phyloP scores from a whole-genome alignment of 352 stramenopile genomes.

The Phytophthora constricta region DNA sequence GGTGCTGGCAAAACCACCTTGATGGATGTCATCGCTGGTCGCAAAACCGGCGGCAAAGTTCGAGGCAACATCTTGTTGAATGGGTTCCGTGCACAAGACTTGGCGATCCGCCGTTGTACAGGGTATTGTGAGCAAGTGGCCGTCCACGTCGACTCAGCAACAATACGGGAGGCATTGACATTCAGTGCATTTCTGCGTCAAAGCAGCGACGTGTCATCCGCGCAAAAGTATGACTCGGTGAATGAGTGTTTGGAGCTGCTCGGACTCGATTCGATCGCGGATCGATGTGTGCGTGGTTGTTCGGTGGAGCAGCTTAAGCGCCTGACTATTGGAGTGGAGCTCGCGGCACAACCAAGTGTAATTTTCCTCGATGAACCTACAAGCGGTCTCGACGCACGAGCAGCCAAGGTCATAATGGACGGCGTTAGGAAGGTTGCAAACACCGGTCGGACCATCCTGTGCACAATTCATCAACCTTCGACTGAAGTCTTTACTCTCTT shows the following conservation, averaged over 20 bases:
- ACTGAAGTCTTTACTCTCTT: constrained; percentile 82
- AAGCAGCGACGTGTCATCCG: background rate
- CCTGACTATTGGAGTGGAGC: constrained; percentile 80
- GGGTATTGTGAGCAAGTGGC: background rate
- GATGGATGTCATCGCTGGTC: background rate
- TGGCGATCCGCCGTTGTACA: background rate
- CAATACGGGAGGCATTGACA: background rate
- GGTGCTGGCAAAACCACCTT: background rate
- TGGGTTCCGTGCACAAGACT: background rate
- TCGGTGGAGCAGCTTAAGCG: constrained; percentile 49
- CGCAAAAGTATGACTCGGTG: background rate
- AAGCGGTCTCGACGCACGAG: constrained; percentile 77
- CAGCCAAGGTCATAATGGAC: constrained; percentile 74
- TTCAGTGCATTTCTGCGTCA: background rate
- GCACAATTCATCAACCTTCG: constrained; percentile 91
- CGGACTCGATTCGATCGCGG: background rate
- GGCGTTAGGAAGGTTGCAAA: constrained; percentile 76
- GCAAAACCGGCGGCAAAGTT: background rate
- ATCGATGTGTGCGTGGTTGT: constrained; percentile 36
- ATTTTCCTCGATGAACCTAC: constrained; percentile 87
- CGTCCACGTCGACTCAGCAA: background rate
- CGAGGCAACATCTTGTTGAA: background rate
- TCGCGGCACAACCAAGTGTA: constrained; percentile 74
- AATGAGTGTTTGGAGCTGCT: constrained; percentile 21
- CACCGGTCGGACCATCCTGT: constrained; percentile 69